Conservation (phyloP, 2,329 filamentous ascomycete genomes). For the Knufia fluminis region DNA sequence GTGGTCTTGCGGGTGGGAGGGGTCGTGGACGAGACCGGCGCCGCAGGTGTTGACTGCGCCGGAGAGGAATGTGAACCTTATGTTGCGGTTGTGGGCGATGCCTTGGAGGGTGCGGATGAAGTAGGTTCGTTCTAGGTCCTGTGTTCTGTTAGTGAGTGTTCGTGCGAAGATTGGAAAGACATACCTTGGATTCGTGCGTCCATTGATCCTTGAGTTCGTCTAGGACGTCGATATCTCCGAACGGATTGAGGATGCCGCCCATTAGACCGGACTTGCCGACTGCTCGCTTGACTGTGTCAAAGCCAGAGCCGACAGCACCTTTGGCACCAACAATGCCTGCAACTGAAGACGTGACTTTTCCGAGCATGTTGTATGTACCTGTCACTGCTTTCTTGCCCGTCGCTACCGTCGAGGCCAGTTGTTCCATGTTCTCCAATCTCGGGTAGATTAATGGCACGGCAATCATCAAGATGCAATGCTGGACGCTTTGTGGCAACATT, state of each 20-base stretch:
- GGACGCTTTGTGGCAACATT: constrained; percentile 78
- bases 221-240: constrained; percentile 88
- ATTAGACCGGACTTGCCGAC: constrained; percentile 93
- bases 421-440: constrained; percentile 81
- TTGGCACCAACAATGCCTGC: constrained; percentile 94
- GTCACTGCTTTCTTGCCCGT: constrained; percentile 96
- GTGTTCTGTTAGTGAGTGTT: neutral
- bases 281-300: constrained; percentile 90
- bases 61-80: constrained; percentile 94
- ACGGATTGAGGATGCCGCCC: constrained; percentile 90
- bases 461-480: constrained; percentile 95
- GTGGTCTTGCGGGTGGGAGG: constrained; percentile 80
- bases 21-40: constrained; percentile 89
- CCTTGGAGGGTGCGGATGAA: constrained; percentile 91
- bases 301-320: constrained; percentile 82
- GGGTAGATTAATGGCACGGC: constrained; percentile 88
- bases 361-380: constrained; percentile 89
- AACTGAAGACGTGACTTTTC: constrained; percentile 88
- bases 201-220: constrained; percentile 94
- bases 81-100: constrained; percentile 86
- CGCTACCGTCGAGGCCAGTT: constrained; percentile 79
- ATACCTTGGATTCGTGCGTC: constrained; percentile 89
- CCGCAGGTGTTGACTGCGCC: constrained; percentile 84
- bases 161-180: neutral
- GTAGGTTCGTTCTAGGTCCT: constrained; percentile 92